phyloP scores from a whole-genome alignment of 371 early-diverging fungal genomes.

The Mucor irregularis region DNA sequence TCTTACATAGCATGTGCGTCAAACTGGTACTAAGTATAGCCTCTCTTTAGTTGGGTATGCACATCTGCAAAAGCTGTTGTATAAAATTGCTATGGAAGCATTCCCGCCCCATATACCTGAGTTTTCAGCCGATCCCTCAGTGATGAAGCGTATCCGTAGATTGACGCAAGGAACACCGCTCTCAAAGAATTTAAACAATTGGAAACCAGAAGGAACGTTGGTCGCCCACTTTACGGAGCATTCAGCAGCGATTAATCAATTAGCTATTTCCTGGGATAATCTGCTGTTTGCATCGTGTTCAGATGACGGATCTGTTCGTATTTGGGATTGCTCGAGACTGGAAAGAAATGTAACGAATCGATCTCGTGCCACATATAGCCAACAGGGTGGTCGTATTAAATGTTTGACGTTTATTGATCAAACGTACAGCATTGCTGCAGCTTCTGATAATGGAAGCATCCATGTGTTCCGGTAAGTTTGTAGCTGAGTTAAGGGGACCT shows the following conservation, averaged over 20 bases:
- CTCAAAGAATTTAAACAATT: constrained; percentile 14
- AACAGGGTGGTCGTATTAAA: constrained; percentile 76
- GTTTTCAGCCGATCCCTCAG: constrained; percentile 41
- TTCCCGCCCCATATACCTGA: constrained; percentile 55
- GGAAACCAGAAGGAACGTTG: constrained; percentile 60
- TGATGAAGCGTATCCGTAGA: constrained; percentile 42
- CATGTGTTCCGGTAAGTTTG: constrained; percentile 69
- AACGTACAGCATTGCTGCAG: constrained; percentile 79
- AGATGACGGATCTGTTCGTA: constrained; percentile 84
- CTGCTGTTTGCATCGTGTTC: constrained; percentile 83
- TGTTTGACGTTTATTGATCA: constrained; percentile 80
- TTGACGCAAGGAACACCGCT: constrained; percentile 13
- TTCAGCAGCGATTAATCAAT: constrained; percentile 73
- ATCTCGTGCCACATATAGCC: constrained; percentile 73
- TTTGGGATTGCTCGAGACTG: constrained; percentile 85
- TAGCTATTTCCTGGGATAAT: constrained; percentile 77
- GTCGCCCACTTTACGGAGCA: constrained; percentile 88
- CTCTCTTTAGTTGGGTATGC: constrained; percentile 34
- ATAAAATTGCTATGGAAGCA: constrained; percentile 45
- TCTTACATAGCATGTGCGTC: background rate
- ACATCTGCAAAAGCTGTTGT: constrained; percentile 47
- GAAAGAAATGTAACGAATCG: constrained; percentile 84
- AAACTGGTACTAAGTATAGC: background rate
- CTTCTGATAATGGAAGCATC: constrained; percentile 84
- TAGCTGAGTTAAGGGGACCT: background rate